phyloP scores from a whole-genome alignment of 257 asterid species.

The Solanum rostratum region DNA sequence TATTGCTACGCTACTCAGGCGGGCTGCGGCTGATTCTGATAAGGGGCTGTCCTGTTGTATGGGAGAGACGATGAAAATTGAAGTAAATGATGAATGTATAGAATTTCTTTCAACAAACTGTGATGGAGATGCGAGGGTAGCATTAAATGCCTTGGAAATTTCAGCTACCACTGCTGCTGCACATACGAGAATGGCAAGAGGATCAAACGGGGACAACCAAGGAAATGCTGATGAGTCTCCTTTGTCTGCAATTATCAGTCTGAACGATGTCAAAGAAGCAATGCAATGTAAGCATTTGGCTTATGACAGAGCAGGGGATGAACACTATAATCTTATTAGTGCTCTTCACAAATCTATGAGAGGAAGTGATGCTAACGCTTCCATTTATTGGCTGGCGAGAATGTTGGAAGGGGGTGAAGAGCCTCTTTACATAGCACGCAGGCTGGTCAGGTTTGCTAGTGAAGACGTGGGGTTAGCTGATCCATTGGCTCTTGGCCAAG shows the following conservation, averaged over 20 bases:
- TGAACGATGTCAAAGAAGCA: constrained; percentile 45
- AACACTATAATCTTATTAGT: constrained; percentile 72
- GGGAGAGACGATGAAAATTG: neutral
- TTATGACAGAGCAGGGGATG: constrained; percentile 67
- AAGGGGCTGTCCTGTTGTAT: constrained; percentile 23
- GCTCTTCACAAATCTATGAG: constrained; percentile 88
- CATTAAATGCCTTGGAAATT: constrained; percentile 53
- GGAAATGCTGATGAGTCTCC: neutral
- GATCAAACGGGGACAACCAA: neutral
- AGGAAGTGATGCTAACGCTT: constrained; percentile 66
- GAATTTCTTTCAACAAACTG: constrained; percentile 44
- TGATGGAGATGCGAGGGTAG: constrained; percentile 81
- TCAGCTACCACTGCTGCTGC: constrained; percentile 49
- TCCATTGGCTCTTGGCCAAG: constrained; percentile 64
- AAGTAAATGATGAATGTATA: constrained; percentile 26
- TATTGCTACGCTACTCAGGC: constrained; percentile 24
- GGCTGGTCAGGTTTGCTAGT: constrained; percentile 61
- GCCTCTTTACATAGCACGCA: constrained; percentile 75
- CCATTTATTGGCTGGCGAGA: constrained; percentile 74
- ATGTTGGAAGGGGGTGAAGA: constrained; percentile 91
- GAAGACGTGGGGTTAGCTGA: constrained; percentile 82
- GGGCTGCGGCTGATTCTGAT: constrained; percentile 28
- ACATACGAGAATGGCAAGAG: neutral
- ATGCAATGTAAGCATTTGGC: constrained; percentile 68
- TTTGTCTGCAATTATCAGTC: neutral